Conservation (phyloP, 179 eudicot genomes). For the Vitellaria paradoxa region DNA sequence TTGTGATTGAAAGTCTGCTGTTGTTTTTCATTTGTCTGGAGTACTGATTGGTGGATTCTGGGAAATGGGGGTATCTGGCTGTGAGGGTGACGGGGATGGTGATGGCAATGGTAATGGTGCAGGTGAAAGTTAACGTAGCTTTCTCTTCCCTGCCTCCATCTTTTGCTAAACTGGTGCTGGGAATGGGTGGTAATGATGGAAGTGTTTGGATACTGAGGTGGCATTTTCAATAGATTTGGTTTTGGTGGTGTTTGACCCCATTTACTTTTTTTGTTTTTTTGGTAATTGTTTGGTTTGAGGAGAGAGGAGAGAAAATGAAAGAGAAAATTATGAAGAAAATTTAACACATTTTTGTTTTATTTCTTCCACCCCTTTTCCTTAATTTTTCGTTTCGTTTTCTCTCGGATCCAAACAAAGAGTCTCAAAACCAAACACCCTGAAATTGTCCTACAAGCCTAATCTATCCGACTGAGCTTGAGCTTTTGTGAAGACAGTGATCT, state of each 20-base stretch:
- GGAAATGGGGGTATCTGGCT: no score
- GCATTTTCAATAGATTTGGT: conserved; percentile 16
- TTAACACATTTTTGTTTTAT: not conserved
- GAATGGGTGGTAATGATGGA: conserved; percentile 10
- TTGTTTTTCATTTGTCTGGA: not conserved
- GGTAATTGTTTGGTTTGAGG: no score
- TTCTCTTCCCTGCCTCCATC: not conserved
- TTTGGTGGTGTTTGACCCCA: conserved; percentile 9
- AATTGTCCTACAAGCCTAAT: not conserved
- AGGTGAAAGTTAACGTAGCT: not conserved
- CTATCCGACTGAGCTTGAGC: not conserved
- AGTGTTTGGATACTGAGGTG: not conserved
- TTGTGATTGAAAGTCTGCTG: not conserved
- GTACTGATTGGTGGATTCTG: not conserved
- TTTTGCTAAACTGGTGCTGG: conserved; percentile 7
- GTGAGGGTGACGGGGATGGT: not conserved
- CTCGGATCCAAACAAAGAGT: no score
- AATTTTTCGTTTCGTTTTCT: not conserved
- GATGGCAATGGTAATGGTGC: not conserved
- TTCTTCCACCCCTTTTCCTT: no score
- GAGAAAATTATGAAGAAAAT: no score
- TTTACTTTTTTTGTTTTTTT: not conserved
- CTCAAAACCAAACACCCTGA: not conserved
- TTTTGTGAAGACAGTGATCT: not conserved
- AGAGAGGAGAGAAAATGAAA: not conserved